Percentiles rank a stretch among this genome's conserved stretches.
Evolutionary conservation across 495 filamentous ascomycete species (phyloP).

Genomic region (Neurospora sublineolata): DNA sequence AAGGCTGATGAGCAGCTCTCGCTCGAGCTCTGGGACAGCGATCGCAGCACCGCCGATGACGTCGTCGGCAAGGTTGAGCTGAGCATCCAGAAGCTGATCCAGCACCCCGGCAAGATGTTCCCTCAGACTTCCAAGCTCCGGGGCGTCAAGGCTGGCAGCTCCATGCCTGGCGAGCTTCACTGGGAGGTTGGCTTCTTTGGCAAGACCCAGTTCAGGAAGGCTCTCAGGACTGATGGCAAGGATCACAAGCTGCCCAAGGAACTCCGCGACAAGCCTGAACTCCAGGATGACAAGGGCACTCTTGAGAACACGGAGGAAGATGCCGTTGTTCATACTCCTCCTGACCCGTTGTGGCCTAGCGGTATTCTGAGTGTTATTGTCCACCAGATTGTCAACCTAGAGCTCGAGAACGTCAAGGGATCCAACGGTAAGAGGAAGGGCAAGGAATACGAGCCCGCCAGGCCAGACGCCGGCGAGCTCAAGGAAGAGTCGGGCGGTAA

Average conservation of each 20-base stretch:
- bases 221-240: conserved; percentile 76
- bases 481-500: conserved; percentile 69
- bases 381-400: conserved; percentile 90
- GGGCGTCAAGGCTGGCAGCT: conserved; percentile 68
- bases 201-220: conserved; percentile 74
- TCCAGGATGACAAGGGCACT: conserved; percentile 84
- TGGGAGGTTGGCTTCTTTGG: conserved; percentile 95
- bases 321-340: conserved; percentile 77
- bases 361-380: conserved; percentile 74
- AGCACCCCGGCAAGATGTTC: conserved; percentile 86
- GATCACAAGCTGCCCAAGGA: conserved; percentile 60
- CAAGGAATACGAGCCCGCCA: conserved; percentile 81
- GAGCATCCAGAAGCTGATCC: conserved; percentile 85
- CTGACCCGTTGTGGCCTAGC: conserved; percentile 86
- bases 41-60: conserved; percentile 79
- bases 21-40: conserved; percentile 92
- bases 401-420: conserved; percentile 71
- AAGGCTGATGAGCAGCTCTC: conserved; percentile 87
- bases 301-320: conserved; percentile 66
- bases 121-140: conserved; percentile 75
- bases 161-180: conserved; percentile 86
- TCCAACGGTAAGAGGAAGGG: conserved; percentile 57
- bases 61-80: conserved; percentile 90
- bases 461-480: conserved; percentile 65
- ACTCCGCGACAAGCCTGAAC: conserved; percentile 58